phyloP scores from a whole-genome alignment of 495 filamentous ascomycete species.

The Xylaria telfairii region DNA sequence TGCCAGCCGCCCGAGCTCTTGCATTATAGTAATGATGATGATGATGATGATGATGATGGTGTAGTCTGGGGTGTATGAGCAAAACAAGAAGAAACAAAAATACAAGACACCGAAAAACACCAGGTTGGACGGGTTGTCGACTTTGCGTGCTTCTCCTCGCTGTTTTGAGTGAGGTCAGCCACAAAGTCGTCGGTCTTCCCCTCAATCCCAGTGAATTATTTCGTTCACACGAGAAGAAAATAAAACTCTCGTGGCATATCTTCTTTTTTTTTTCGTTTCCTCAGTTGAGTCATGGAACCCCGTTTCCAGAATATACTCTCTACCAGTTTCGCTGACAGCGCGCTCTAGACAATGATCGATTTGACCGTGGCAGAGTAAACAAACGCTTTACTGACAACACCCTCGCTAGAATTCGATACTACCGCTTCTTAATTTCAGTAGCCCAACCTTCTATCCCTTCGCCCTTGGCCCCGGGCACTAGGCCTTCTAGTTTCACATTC shows the following conservation, averaged over 20 bases:
- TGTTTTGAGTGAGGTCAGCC: neutral
- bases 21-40: slow-evolving; percentile 22
- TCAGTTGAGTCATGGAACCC: neutral
- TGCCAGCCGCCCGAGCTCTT: slow-evolving; percentile 20
- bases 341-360: neutral
- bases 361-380: slow-evolving; percentile 5
- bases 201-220: neutral
- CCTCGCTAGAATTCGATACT: slow-evolving; percentile 25
- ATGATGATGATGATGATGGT: slow-evolving; percentile 12
- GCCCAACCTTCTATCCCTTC: slow-evolving; percentile 98
- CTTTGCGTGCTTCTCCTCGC: neutral
- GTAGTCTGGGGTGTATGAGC: slow-evolving; percentile 22
- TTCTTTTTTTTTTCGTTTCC: slow-evolving; percentile 10
- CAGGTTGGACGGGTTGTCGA: neutral
- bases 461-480: slow-evolving; percentile 79
- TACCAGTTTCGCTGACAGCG: neutral
- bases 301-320: slow-evolving; percentile 14
- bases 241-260: neutral
- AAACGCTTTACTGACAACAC: neutral
- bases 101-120: slow-evolving; percentile 13
- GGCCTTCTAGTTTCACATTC: slow-evolving; percentile 68
- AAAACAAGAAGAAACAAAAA: slow-evolving; percentile 21
- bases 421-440: slow-evolving; percentile 85
- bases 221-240: neutral
- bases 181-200: neutral